These are phyloP conservation scores for Silene latifolia DNA, from an alignment of 148 eudicot species.

Conservation along the genomic window DNA sequence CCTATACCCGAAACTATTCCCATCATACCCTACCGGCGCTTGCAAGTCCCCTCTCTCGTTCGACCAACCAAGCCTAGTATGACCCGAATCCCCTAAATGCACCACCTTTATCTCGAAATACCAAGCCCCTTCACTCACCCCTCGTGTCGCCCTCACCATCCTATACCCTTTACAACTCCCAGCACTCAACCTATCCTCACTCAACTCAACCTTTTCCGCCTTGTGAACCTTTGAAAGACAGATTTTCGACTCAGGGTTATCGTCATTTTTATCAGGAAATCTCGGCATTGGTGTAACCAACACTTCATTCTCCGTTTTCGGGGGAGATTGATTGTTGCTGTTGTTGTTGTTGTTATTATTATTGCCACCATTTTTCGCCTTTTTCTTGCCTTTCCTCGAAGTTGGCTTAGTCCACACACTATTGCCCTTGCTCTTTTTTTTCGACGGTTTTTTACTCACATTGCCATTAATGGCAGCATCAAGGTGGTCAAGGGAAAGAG, in stretches of 20 bases:
- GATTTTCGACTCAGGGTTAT: constrained; percentile 45
- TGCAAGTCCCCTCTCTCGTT: constrained; percentile 96
- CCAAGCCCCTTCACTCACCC: constrained; percentile 84
- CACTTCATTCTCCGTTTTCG: constrained; percentile 40
- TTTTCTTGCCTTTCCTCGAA: constrained; percentile 37
- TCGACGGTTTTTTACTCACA: constrained; percentile 28
- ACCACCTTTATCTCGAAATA: constrained; percentile 77
- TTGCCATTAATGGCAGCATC: constrained; percentile 1
- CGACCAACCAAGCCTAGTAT: constrained; percentile 89
- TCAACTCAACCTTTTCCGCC: constrained; percentile 89
- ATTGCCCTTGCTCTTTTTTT: constrained; percentile 25
- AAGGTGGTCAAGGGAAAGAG: not conserved
- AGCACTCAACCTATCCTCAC: constrained; percentile 81
- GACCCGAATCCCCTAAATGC: constrained; percentile 81
- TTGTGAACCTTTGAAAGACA: constrained; percentile 78
- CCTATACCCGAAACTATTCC: constrained; percentile 85
- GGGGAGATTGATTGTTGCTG: constrained; percentile 24
- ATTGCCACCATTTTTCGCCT: constrained; percentile 36
- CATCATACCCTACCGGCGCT: constrained; percentile 94
- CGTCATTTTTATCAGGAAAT: constrained; percentile 81
- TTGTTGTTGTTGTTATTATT: constrained; percentile 54
- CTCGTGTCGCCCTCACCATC: constrained; percentile 97
- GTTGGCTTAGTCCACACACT: constrained; percentile 35
- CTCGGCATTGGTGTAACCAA: constrained; percentile 62
- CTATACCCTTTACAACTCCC: constrained; percentile 89